Percentiles rank a stretch among this genome's conserved stretches.
phyloP scores from a whole-genome alignment of 257 asterid genomes.

The Lycium barbarum region DNA sequence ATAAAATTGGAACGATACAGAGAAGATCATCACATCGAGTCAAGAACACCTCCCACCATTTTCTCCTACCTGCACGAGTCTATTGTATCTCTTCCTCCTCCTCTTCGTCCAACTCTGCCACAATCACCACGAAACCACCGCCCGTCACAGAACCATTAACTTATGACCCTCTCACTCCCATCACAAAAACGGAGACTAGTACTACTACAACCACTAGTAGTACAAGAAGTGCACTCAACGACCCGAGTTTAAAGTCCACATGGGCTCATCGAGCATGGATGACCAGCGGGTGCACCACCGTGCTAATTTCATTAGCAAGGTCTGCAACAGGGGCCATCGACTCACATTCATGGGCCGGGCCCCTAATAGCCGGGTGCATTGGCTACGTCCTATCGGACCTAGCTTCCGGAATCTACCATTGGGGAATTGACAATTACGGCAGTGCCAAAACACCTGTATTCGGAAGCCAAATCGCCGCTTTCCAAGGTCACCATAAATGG shows the following conservation, averaged over 20 bases:
- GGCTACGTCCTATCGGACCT: conserved; percentile 81
- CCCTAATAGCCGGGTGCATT: conserved; percentile 53
- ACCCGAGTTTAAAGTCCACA: conserved; percentile 62
- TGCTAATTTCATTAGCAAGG: conserved; percentile 64
- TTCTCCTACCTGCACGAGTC: neutral
- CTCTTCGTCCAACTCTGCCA: neutral
- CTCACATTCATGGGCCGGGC: conserved; percentile 63
- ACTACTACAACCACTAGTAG: too few relatives aligned
- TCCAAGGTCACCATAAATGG: conserved; percentile 90
- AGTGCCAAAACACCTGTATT: conserved; percentile 62
- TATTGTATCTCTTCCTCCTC: conserved; percentile 35
- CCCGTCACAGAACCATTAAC: neutral
- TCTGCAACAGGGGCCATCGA: conserved; percentile 44
- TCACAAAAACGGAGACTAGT: neutral
- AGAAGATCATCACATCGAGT: neutral
- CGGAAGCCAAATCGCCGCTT: conserved; percentile 74
- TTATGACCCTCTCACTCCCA: neutral
- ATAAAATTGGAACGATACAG: neutral
- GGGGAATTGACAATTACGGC: conserved; percentile 96
- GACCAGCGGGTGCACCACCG: conserved; percentile 74
- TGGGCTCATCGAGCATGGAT: conserved; percentile 93
- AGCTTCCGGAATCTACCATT: conserved; percentile 86
- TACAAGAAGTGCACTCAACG: conserved; percentile 43
- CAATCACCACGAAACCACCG: conserved; percentile 30
- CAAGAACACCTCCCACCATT: neutral